Evolutionary conservation across 2,329 filamentous ascomycete genomes (phyloP).

Genomic region (Cytospora leucostoma): DNA sequence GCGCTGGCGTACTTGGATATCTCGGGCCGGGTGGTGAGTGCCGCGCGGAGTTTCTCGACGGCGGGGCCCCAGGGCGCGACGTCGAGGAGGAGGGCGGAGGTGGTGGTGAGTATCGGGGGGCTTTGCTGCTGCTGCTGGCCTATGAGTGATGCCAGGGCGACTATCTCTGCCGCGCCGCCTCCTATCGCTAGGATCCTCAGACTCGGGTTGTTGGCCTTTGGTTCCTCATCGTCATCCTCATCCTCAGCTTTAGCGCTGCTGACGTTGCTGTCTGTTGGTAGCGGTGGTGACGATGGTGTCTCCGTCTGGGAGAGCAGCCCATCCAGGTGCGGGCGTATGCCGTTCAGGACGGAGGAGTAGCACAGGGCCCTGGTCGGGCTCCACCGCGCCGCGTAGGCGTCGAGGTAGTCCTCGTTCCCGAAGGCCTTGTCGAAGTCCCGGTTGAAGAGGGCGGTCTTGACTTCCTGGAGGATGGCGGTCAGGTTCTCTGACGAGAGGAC

Average conservation of each 20-base stretch:
- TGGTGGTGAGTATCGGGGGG: constrained; percentile 8
- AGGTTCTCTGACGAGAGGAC: constrained; percentile 52
- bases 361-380: constrained; percentile 83
- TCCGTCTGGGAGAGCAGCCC: background rate
- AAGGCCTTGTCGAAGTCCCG: constrained; percentile 86
- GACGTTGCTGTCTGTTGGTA: too few species aligned
- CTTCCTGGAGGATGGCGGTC: constrained; percentile 66
- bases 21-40: constrained; percentile 54
- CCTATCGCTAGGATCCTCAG: constrained; percentile 53
- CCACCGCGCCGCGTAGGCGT: constrained; percentile 87
- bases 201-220: background rate
- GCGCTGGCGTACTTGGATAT: constrained; percentile 37
- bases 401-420: constrained; percentile 67
- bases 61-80: constrained; percentile 75
- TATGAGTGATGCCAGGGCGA: constrained; percentile 52
- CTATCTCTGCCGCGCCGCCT: constrained; percentile 64
- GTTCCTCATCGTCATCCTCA: background rate
- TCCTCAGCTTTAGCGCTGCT: background rate
- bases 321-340: constrained; percentile 40
- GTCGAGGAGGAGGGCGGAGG: constrained; percentile 69
- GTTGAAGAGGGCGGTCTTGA: constrained; percentile 83
- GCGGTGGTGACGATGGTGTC: too few species aligned
- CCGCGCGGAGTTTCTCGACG: constrained; percentile 56
- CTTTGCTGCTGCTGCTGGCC: constrained; percentile 23
- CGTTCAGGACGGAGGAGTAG: constrained; percentile 63